phyloP scores from a whole-genome alignment of 2,329 filamentous ascomycete genomes.

The Clonostachys byssicola region DNA sequence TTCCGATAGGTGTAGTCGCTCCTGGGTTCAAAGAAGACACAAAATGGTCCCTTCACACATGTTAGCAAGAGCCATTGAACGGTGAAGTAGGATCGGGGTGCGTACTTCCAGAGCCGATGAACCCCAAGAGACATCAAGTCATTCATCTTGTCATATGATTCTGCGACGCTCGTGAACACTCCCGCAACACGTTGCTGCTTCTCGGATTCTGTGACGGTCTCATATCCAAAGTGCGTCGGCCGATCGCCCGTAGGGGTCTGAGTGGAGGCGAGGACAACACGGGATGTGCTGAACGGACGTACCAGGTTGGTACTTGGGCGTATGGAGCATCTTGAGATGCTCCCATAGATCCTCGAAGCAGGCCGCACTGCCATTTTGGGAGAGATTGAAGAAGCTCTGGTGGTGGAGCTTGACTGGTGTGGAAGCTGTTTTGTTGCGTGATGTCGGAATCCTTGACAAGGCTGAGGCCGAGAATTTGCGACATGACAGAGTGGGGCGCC shows the following conservation, averaged over 20 bases:
- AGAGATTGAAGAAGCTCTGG: too few species aligned
- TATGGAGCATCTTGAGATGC: conserved; percentile 11
- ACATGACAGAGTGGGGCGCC: background rate
- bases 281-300: conserved; percentile 1
- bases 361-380: conserved; percentile 13
- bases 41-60: conserved; percentile 70
- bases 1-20: conserved; percentile 35
- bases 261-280: background rate
- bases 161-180: conserved; percentile 93
- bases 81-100: conserved; percentile 5
- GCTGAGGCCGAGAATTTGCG: too few species aligned
- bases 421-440: too few species aligned
- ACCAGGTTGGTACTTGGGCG: background rate
- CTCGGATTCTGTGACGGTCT: conserved; percentile 75
- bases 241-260: conserved; percentile 23
- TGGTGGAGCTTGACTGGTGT: too few species aligned
- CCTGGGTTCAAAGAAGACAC: conserved; percentile 88
- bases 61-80: background rate
- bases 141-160: conserved; percentile 97
- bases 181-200: conserved; percentile 71
- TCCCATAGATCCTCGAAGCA: conserved; percentile 18
- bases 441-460: too few species aligned
- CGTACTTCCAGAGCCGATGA: conserved; percentile 87
- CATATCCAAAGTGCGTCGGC: conserved; percentile 87
- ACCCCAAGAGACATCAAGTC: conserved; percentile 98